Conservation (phyloP, 305 asterid species). For the Stenogyne calaminthoides region DNA sequence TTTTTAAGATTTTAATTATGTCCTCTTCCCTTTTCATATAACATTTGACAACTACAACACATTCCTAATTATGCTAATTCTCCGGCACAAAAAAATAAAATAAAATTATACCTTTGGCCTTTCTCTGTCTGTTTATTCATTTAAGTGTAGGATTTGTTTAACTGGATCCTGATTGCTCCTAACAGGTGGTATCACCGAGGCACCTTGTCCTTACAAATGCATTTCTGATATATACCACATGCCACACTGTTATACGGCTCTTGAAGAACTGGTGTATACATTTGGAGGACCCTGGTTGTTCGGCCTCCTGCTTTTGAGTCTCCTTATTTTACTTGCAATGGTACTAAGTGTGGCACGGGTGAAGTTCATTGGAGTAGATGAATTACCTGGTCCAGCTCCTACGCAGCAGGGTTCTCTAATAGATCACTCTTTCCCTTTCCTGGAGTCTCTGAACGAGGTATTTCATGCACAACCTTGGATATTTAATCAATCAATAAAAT, state of each 20-base stretch:
- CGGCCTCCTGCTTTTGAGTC: conserved; percentile 66
- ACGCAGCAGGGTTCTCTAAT: conserved; percentile 73
- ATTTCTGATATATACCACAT: conserved; percentile 71
- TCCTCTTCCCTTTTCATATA: not conserved
- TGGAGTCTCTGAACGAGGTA: conserved; percentile 89
- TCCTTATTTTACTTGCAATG: conserved; percentile 71
- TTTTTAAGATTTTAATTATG: not conserved
- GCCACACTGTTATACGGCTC: conserved; percentile 87
- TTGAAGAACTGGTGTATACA: conserved; percentile 78
- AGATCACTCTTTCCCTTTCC: conserved; percentile 85
- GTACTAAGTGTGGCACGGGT: conserved; percentile 87
- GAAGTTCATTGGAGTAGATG: conserved; percentile 81
- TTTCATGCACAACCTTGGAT: conserved; percentile 11
- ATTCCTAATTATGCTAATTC: conserved; percentile 8
- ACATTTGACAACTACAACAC: conserved; percentile 1
- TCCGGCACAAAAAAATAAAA: not conserved
- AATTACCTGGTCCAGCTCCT: conserved; percentile 68
- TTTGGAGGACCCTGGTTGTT: conserved; percentile 95
- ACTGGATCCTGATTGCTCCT: conserved; percentile 27
- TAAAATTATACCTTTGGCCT: not conserved
- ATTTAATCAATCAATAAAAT: not conserved
- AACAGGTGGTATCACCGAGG: conserved; percentile 76
- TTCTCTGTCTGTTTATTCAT: conserved; percentile 11
- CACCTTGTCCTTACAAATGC: conserved; percentile 84
- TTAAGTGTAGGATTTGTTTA: conserved; percentile 11